These are phyloP conservation scores for Circinella umbellata DNA, from an alignment of 371 early-diverging fungal genomes.

Conservation along the genomic window DNA sequence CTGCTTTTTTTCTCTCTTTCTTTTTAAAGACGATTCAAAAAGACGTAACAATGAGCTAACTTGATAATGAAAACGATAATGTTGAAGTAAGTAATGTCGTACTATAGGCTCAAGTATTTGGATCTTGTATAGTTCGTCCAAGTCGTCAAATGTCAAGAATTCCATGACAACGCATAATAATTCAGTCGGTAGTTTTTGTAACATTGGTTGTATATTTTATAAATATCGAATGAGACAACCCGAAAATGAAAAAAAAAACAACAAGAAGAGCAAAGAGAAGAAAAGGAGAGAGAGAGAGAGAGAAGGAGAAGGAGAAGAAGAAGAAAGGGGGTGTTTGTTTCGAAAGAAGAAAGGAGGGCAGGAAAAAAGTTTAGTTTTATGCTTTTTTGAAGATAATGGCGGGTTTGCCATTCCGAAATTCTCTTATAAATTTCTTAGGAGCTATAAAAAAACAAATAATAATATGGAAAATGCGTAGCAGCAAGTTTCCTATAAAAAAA, in stretches of 20 bases:
- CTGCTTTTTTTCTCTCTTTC: no score
- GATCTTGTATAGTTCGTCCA: conserved; percentile 24
- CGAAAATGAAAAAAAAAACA: not conserved
- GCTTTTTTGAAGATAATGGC: no score
- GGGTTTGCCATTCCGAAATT: no score
- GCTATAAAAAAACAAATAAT: no score
- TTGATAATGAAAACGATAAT: conserved; percentile 40
- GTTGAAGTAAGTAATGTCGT: conserved; percentile 28
- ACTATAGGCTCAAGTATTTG: conserved; percentile 14
- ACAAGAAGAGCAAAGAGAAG: not conserved
- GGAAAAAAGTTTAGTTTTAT: not conserved
- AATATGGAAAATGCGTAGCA: no score
- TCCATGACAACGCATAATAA: conserved; percentile 34
- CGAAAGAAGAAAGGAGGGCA: not conserved
- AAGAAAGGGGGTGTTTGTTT: not conserved
- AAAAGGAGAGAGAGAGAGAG: not conserved
- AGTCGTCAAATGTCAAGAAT: conserved; percentile 36
- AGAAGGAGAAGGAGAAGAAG: not conserved
- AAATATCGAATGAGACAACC: no score
- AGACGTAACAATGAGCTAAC: conserved; percentile 24
- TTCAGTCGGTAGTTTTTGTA: conserved; percentile 42
- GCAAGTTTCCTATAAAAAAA: no score
- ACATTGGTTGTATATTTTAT: conserved; percentile 18
- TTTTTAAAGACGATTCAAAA: conserved; percentile 30
- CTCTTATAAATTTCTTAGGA: no score